phyloP scores from a whole-genome alignment of 441 rosid genomes.

The Bruguiera hainesii region DNA sequence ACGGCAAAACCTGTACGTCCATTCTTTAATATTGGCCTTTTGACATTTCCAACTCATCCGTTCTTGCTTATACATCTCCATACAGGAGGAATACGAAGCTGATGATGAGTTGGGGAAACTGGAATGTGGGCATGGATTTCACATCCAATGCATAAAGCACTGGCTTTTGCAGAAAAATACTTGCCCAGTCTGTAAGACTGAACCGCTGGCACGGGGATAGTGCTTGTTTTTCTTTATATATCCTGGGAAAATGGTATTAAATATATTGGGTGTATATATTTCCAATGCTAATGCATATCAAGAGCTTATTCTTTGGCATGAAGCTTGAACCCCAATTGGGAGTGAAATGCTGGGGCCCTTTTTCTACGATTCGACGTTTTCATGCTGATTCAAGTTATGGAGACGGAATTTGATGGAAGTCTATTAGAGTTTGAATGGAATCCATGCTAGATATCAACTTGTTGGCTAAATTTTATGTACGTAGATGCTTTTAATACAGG shows the following conservation, averaged over 20 bases:
- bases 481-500: no score
- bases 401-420: background rate
- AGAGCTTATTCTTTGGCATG: constrained; percentile 1
- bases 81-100: constrained; percentile 75
- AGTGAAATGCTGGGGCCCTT: background rate
- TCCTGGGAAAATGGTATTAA: background rate
- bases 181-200: constrained; percentile 76
- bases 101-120: constrained; percentile 69
- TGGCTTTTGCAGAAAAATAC: constrained; percentile 84
- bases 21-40: background rate
- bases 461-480: no score
- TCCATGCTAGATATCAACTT: no score
- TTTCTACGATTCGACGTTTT: background rate
- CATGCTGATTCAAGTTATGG: background rate
- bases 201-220: constrained; percentile 41
- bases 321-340: background rate
- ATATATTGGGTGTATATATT: background rate
- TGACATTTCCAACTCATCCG: background rate
- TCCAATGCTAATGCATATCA: background rate
- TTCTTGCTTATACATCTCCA: background rate
- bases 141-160: constrained; percentile 72
- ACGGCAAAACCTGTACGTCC: background rate
- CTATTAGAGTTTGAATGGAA: background rate
- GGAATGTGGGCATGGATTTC: constrained; percentile 76
- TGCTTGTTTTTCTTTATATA: background rate